phyloP scores from a whole-genome alignment of 345 rosid species.

The Cardamine chenopodiifolia region DNA sequence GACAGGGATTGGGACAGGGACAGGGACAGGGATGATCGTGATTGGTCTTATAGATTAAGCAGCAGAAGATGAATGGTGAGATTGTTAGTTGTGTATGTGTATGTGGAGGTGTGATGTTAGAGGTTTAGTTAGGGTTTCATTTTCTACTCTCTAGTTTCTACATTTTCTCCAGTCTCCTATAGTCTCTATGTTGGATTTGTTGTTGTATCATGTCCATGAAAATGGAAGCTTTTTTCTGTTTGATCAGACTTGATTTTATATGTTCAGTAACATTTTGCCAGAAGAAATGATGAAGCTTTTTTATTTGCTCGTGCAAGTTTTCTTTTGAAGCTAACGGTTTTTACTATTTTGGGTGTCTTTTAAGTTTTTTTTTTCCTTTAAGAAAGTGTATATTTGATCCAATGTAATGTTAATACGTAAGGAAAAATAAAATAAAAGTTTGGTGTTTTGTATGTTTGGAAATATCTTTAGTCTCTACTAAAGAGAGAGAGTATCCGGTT shows the following conservation, averaged over 20 bases:
- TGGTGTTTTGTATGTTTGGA: no score
- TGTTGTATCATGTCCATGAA: conserved; percentile 34
- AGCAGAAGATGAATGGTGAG: conserved; percentile 40
- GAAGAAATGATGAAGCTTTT: background rate
- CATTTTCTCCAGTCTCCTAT: no score
- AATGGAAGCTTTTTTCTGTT: background rate
- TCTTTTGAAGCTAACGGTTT: background rate
- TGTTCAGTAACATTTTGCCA: background rate
- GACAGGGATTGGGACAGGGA: background rate
- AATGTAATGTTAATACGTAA: no score
- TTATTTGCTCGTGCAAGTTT: background rate
- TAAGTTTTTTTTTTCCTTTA: no score
- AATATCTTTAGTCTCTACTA: no score
- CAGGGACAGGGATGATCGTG: conserved; percentile 34
- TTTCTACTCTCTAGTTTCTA: conserved; percentile 8
- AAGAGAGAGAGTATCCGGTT: no score
- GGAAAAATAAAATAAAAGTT: no score
- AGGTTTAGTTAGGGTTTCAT: conserved; percentile 7
- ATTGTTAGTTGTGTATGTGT: conserved; percentile 34
- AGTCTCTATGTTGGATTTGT: background rate
- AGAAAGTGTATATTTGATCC: no score
- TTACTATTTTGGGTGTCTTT: background rate
- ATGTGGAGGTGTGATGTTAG: background rate
- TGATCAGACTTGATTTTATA: conserved; percentile 6
- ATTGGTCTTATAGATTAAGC: conserved; percentile 39